Conservation (phyloP, 768 basidiomycete genomes). For the Coprinellus micaceus region DNA sequence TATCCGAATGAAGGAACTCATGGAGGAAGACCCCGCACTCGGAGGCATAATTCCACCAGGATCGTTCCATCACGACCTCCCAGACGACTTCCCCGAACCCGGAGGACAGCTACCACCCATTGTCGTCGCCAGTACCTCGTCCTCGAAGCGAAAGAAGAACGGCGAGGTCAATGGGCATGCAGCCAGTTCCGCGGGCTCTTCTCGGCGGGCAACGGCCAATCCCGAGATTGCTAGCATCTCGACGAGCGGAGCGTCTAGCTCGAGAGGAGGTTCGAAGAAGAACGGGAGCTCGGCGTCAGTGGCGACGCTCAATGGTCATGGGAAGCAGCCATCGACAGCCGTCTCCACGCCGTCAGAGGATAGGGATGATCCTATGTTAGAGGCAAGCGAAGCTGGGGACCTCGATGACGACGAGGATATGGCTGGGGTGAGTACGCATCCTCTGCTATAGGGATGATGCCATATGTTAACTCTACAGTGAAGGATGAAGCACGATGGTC, state of each 20-base stretch:
- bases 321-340: not conserved
- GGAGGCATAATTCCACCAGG: conserved; percentile 26
- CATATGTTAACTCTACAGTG: not conserved
- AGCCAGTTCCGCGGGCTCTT: not conserved
- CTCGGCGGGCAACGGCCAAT: not conserved
- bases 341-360: not conserved
- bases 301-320: not conserved
- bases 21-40: conserved; percentile 59
- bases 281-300: not conserved
- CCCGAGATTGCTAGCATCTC: conserved; percentile 3
- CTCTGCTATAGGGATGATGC: not conserved
- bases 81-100: conserved; percentile 10
- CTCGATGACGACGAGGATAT: not conserved
- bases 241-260: not conserved
- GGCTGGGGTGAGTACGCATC: not conserved
- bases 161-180: conserved; percentile 1
- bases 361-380: conserved; percentile 1
- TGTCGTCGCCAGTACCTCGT: no score
- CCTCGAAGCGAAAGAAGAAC: conserved; percentile 4
- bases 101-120: not conserved
- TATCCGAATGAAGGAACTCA: conserved; percentile 28
- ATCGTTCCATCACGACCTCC: conserved; percentile 18
- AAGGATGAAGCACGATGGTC: conserved; percentile 21
- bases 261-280: not conserved
- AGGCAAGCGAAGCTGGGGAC: not conserved